Base-by-base conservation (phyloP, 2,329 filamentous ascomycete species). In the Macrophomina pseudophaseolina region DNA sequence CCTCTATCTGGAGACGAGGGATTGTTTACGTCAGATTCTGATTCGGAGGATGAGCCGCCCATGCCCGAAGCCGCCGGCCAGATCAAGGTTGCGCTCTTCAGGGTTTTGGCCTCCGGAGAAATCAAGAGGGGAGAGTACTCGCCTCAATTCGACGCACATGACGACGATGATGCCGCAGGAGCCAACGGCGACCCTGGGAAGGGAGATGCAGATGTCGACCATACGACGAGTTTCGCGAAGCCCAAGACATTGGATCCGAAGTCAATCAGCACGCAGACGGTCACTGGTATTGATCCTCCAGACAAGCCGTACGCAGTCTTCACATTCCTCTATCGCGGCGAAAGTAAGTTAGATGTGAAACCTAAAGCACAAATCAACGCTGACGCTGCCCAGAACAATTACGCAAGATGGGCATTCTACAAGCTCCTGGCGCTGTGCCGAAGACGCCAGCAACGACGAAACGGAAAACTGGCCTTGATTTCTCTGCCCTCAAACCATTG, bases 101-200 rank as follows among this genome's bases (percentile, higher is more conserved):
- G 95, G 33, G 95, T 99, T 8, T 84, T 98, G 53, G 95, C 95
- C 1, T 97, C 93, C 6, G 95, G 95, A 14, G 95, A 98, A 78
- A 97, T 99, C 76, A 98, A 97, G 81, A 92, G 94, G 75, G 95
- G 95, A 69, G 95, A 99, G 80, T 99, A 98, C 79, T 97, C 94
- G 1, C 95, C 95, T 12, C 95, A 98, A 74, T 98, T 98, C 70
- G 94, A 97, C 77, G 94, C 94, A 2, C 93, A 98, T 73, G 95
- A 98, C 74, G 94, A 97, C 69, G 94, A 97, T 69, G 93, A 97
- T 78, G 84, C 33, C 80, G 76, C 44, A 3, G 80, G 81, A 54
- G 84, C 86, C 67, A 83, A 83, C 48, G 81, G 80, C 40, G 81
- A 82, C 33, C 85, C 83, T 6, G 86, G 83, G 60, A 87, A 84